Base-by-base conservation (phyloP, 805 yeast species). In the Lipomyces chichibuensis region DNA sequence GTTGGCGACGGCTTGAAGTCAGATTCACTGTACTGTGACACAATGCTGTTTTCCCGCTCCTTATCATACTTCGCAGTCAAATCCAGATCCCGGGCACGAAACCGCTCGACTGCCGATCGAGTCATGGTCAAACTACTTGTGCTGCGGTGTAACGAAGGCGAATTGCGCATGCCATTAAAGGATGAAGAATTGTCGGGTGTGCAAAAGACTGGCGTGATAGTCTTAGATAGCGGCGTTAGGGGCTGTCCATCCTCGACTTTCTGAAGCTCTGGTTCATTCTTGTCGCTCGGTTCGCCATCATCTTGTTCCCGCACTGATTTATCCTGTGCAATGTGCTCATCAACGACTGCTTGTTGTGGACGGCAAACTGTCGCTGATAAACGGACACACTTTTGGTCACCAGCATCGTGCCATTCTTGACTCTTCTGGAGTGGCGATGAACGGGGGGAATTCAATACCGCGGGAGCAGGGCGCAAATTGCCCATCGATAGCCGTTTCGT, bases 391-490 rank as follows among this genome's bases (percentile, higher is more conserved):
- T 54, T 17, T n/a, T 54, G 23, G 20, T 8, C 17, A 2, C 57
- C 1, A 8, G 33, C 57, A 54, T 17, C n/a, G 7, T 29, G 37
- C 37, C 20, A 29, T n/a, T 54, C 57, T 17, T 29, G 37, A n/a
- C 37, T 54, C 20, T 54, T 33, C 37, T 14, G 37, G 57, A n/a
- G 20, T n/a, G 49, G 49, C 23, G 49, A 43, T 3, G 49, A 43
- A 6, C 49, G 7, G 8, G 65, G 60, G 6, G 65, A 63, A 9
- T 56, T 55, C 37, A 66, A 14, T 7, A 66, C 63, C 13, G 63
- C 65, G 2, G 70, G 65, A 27, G 69, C 71, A 11, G 71, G 71
- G 13, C 65, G 29, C 55, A 67, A 33, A 54, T 65, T 63, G n/a
- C 52, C 57, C 52, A 67, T 67, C 20, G 71, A 67, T 33, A 65